Percentiles rank a stretch among this genome's conserved stretches.
Evolutionary conservation across 176 grass and related monocot species (phyloP).

Genomic region (Hyparrhenia diplandra): DNA sequence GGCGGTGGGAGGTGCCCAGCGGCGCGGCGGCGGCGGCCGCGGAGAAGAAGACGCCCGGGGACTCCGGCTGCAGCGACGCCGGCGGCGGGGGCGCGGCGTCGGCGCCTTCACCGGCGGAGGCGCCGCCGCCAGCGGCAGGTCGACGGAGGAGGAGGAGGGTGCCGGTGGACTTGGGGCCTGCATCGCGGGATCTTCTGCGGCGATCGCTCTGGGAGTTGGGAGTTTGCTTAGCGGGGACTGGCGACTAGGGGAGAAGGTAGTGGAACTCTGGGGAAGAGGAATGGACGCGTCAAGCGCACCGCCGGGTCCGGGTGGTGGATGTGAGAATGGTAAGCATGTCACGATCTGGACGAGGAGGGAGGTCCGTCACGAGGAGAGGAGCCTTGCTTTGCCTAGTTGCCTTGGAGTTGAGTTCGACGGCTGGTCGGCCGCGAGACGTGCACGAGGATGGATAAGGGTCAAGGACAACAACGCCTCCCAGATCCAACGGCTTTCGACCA

Average conservation of each 20-base stretch:
- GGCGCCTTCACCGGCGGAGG: conserved; percentile 70
- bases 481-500: not conserved
- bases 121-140: conserved; percentile 57
- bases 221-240: not conserved
- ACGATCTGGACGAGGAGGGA: not conserved
- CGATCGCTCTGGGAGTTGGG: conserved; percentile 16
- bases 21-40: conserved; percentile 40
- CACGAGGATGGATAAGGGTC: not conserved
- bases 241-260: not conserved
- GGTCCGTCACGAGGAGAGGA: not conserved
- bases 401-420: not conserved
- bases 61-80: conserved; percentile 59
- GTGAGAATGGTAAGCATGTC: conserved; percentile 14
- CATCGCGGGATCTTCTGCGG: conserved; percentile 35
- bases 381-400: not conserved
- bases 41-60: conserved; percentile 80
- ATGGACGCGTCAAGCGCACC: no score
- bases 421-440: not conserved
- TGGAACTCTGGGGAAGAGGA: no score
- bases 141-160: conserved; percentile 31
- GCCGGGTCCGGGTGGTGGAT: no score
- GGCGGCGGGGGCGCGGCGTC: conserved; percentile 44
- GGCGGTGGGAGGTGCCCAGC: conserved; percentile 54
- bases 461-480: not conserved
- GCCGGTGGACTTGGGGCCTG: conserved; percentile 14